Base-by-base conservation (phyloP, 129 eudicot species). In the Artemisia tridentata region DNA sequence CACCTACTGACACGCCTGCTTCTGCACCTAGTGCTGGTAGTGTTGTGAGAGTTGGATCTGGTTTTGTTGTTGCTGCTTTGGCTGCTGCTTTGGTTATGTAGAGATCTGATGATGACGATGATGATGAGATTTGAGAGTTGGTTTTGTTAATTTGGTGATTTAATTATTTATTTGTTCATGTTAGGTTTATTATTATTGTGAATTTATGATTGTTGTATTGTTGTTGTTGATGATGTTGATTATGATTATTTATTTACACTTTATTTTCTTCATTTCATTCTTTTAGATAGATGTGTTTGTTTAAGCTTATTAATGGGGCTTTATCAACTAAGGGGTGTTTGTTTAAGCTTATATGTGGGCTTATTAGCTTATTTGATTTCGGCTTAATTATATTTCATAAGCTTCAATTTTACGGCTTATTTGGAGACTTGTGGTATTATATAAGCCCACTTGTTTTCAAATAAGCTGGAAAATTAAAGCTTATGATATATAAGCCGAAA, bases 31-130 rank as follows among this genome's bases (percentile, higher is more conserved):
- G 34, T 64, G 79, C 76, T 14, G 71, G 78, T 16, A 13, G 5
- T 23, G 53, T 77, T 34, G 69, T 88, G 62, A 63, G 76, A 43
- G 67, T 71, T 27, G 97, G 97, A 88, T 88, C 90, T 55, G 82
- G 84, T 0, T 84, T 80, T 1, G 78, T 59, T 0, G 96, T 79
- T 5, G 77, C 75, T 5, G 77, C 75, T 57, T 34, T 84, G 19
- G 86, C 82, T 29, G 88, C 86, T 5, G 84, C 85, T 18, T 66
- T 91, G 65, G 62, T 88, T 68, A 14, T 88, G 77, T 91, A 91
- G 90, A 88, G 80, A 73, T 80, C 65, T 69, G 75, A 15, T 59
- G 15, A n/a, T 19, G 60, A 63, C n/a, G n/a, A n/a, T n/a, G n/a
- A n/a, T 41, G 69, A 64, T 41, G 56, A 15, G n/a, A 51, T 51